phyloP scores from a whole-genome alignment of 257 asterid species.

The Coffea eugenioides region DNA sequence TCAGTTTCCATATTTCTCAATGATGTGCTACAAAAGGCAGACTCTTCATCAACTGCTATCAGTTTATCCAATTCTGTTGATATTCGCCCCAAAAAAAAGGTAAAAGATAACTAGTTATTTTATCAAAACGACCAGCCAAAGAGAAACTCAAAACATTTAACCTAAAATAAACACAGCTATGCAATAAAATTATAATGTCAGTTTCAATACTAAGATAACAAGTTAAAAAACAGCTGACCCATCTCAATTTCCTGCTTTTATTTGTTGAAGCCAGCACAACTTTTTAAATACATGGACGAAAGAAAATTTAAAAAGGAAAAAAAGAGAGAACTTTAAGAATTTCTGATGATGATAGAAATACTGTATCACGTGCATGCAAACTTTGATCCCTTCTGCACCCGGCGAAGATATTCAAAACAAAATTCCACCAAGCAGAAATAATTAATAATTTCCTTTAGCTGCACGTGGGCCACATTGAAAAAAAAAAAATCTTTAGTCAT shows the following conservation, averaged over 20 bases:
- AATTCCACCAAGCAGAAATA: not conserved
- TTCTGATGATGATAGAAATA: not conserved
- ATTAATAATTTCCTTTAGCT: not conserved
- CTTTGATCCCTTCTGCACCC: slow-evolving; percentile 8
- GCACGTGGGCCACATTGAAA: slow-evolving; percentile 13
- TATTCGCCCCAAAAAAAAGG: not conserved
- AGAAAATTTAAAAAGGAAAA: not conserved
- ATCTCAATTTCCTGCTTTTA: not conserved
- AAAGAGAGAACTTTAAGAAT: too few species aligned
- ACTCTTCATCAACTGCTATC: not conserved
- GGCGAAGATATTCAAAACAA: not conserved
- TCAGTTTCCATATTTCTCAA: not conserved
- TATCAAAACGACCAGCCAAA: not conserved
- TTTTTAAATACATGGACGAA: not conserved
- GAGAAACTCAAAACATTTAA: not conserved
- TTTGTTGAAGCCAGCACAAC: not conserved
- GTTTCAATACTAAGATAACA: too few species aligned
- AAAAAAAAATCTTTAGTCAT: not conserved
- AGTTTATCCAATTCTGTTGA: not conserved
- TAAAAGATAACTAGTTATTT: not conserved
- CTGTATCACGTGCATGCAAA: slow-evolving; percentile 19
- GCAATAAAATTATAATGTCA: not conserved
- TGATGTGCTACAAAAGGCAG: not conserved
- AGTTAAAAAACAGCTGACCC: not conserved
- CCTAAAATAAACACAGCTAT: not conserved